A percentile compares a stretch with the other conserved stretches of the same genome.
phyloP scores from a whole-genome alignment of 768 basidiomycete genomes.

The Pholiota molesta region DNA sequence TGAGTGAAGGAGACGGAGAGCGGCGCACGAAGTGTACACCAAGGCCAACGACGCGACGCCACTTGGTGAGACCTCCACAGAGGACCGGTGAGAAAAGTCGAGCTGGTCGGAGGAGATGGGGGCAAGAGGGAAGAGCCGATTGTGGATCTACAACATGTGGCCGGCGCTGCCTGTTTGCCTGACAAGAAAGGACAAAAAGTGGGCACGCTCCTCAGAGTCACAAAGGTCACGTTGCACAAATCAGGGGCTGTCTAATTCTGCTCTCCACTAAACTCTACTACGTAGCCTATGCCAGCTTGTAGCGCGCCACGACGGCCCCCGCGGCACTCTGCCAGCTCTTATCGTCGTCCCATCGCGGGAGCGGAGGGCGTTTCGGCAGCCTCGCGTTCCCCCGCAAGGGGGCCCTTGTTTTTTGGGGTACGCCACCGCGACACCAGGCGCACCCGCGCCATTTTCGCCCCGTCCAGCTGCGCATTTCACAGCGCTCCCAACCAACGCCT shows the following conservation, averaged over 20 bases:
- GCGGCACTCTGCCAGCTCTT: neutral
- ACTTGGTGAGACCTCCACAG: constrained; percentile 32
- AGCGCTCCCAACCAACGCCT: neutral
- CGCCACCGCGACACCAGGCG: neutral
- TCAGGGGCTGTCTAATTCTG: neutral
- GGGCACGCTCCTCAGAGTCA: constrained; percentile 20
- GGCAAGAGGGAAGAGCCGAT: constrained; percentile 18
- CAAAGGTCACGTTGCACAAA: constrained; percentile 14
- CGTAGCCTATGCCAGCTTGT: neutral
- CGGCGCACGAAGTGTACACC: constrained; percentile 30
- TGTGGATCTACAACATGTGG: constrained; percentile 38
- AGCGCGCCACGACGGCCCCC: neutral
- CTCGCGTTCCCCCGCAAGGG: constrained; percentile 24
- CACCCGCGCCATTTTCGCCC: constrained; percentile 13
- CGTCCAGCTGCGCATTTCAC: constrained; percentile 13
- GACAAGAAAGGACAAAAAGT: constrained; percentile 29
- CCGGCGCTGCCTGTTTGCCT: constrained; percentile 13
- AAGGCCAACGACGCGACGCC: constrained; percentile 21
- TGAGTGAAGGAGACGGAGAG: constrained; percentile 6
- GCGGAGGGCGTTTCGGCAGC: constrained; percentile 27
- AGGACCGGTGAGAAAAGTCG: constrained; percentile 23
- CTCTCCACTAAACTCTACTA: no score
- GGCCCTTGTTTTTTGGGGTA: constrained; percentile 10
- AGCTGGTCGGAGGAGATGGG: constrained; percentile 14
- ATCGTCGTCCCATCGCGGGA: constrained; percentile 30